Base-by-base conservation (phyloP, 129 eudicot genomes). In the Centella asiatica region DNA sequence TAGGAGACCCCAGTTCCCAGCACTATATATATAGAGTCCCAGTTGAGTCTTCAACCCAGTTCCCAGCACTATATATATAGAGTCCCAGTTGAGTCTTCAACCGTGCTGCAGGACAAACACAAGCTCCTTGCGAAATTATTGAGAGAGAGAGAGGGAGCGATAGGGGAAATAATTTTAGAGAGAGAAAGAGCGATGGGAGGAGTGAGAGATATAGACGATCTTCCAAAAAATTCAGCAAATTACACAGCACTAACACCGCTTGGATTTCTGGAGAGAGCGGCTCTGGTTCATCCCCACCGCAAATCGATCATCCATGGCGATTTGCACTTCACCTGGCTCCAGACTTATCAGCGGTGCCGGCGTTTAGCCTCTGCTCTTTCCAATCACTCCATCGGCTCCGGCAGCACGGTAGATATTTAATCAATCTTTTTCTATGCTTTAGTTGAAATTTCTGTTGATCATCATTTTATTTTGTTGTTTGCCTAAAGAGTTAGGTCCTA, bases 331-430 rank as follows among this genome's bases (percentile, higher is more conserved):
- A 87, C 95, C 17, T 92, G 98, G 98, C 84, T 44, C 18, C 94
- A 92, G 57, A 92, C 98, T 64, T 87, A 87, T 74, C 76, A 46
- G 6, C 94, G 95, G 4, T 92, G 95, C 72, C 82, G 95, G 60
- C 82, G 82, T 17, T 69, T 92, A 61, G 95, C 98, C 20, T 92
- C 98, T 19, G 90, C 95, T 14, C 87, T 90, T 55, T 63, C 81
- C 37, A 60, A 65, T 8, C 81, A 29, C 52, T 78, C 83, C 58
- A 67, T 84, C 74, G 73, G 80, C 60, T 75, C 77, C 44, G 95
- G 89, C 42, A 58, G 60, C 72, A 84, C 95, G 77, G 97, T 90
- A 67, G 22, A 2, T 12, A 52, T 58, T 60, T 1, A 27, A 19
- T 3, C 27, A 22, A 22, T 0, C 42, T 14, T 36, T 0, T 60